Conservation (phyloP, 257 asterid genomes). For the Perilla frutescens region DNA sequence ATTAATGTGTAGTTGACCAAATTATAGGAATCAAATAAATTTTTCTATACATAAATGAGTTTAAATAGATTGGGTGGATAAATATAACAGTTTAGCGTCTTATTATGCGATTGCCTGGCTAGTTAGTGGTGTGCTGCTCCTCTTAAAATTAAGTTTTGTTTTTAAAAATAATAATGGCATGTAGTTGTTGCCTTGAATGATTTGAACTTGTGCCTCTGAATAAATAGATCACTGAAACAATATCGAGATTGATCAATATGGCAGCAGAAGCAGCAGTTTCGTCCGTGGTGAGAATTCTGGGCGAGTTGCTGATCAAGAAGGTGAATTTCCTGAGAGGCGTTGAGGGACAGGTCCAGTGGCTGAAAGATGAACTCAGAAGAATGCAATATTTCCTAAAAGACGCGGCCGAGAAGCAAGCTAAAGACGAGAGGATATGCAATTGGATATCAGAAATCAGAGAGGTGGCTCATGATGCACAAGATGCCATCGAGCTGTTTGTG, state of each 20-base stretch:
- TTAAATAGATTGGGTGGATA: too few species aligned
- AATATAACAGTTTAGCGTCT: too few species aligned
- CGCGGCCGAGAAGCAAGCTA: constrained; percentile 40
- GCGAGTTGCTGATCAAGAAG: constrained; percentile 13
- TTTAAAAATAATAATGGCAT: too few species aligned
- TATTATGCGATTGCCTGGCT: too few species aligned
- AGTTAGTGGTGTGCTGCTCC: too few species aligned
- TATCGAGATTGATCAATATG: neutral
- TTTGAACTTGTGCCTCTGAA: too few species aligned
- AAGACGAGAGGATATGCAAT: constrained; percentile 17
- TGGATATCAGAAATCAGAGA: constrained; percentile 42
- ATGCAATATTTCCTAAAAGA: constrained; percentile 42
- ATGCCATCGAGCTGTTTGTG: constrained; percentile 35
- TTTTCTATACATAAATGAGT: too few species aligned
- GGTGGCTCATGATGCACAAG: constrained; percentile 37
- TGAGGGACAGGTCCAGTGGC: constrained; percentile 22
- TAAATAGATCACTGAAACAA: too few species aligned
- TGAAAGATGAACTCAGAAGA: constrained; percentile 27
- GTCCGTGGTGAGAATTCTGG: constrained; percentile 6
- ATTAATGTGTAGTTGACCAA: too few species aligned
- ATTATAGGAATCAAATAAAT: too few species aligned
- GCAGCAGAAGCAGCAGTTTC: constrained; percentile 33
- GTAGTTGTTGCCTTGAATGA: too few species aligned
- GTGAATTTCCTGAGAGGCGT: constrained; percentile 11
- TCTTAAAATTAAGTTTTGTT: too few species aligned